Evolutionary conservation across 805 yeast genomes (phyloP), one percentile per base, ranked within the genome.

Genomic region (Lipomyces lipofer): DNA sequence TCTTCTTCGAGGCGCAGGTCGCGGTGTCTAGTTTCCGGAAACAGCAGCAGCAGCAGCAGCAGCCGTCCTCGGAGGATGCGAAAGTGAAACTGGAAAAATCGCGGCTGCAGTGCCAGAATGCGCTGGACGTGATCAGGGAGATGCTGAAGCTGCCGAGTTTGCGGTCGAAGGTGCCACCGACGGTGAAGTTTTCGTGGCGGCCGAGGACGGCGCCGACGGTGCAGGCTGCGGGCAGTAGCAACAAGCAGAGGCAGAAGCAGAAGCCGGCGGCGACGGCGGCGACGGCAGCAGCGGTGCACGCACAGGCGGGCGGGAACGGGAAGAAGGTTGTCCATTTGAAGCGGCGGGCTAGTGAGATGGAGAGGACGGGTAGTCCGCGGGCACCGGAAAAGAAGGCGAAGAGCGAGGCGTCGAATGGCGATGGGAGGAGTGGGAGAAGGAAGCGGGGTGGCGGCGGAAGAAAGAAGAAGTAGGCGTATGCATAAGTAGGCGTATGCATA

Each of bases 121-220:
- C 40, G 22, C 21, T 49, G 5, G 60, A 36, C 17, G 56, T 58
- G 15, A 39, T 43, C 29, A 29, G 49, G 22, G 62, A 58, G 44
- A 40, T 58, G 51, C 40, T 58, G 27, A 58, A 58, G 46, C 43
- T 39, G 13, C 43, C 47, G 15, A 12, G 17, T 1, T 19, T 51
- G 21, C 51, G 62, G 15, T 43, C 48, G 10, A 28, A 28, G 25
- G 29, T n/a, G 12, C 62, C 62, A n/a, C 62, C 62, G 19, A 13
- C 43, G 21, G 36, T 58, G 12, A 58, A 51, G 47, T 58, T 58
- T 39, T 58, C 62, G 12, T 58, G 62, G 62, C 40, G 56, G n/a
- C 49, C 56, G n/a, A 22, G 40, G 21, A 32, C 32, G 36, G 25
- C 22, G 4, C 49, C 48, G n/a, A 17, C 51, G 10, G 28, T 10